phyloP scores from a whole-genome alignment of 768 basidiomycete species.

The Terana coerulea region DNA sequence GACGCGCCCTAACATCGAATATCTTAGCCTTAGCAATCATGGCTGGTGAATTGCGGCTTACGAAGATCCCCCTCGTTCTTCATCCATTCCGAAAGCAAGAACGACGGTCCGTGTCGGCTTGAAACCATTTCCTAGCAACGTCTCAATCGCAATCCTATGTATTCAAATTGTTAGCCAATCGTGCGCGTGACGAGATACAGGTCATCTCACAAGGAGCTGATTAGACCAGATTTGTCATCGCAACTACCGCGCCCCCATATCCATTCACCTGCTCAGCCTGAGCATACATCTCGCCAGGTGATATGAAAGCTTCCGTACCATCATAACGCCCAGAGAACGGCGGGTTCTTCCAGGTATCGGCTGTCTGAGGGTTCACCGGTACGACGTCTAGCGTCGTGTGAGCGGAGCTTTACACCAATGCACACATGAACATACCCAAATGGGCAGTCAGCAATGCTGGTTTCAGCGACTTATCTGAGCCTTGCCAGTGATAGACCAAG shows the following conservation, averaged over 20 bases:
- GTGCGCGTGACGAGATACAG: too few species aligned
- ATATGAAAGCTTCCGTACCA: conserved; percentile 17
- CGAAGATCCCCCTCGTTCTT: conserved; percentile 36
- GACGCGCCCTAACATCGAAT: conserved; percentile 47
- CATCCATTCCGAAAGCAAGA: conserved; percentile 47
- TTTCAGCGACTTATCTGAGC: conserved; percentile 42
- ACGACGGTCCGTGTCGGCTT: conserved; percentile 39
- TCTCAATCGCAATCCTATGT: conserved; percentile 38
- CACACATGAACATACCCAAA: conserved; percentile 36
- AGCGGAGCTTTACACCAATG: too few species aligned
- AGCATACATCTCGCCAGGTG: neutral
- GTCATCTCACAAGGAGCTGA: conserved; percentile 27
- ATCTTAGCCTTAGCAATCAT: neutral
- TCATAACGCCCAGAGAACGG: conserved; percentile 48
- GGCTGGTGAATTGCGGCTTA: conserved; percentile 1
- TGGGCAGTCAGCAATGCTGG: conserved; percentile 53
- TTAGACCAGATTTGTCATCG: conserved; percentile 33
- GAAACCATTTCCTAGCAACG: conserved; percentile 42
- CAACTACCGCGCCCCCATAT: conserved; percentile 34
- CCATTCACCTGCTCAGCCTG: conserved; percentile 18
- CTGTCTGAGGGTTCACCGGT: conserved; percentile 41
- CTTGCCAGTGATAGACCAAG: conserved; percentile 58
- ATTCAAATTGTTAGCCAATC: neutral
- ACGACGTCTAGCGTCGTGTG: conserved; percentile 38
- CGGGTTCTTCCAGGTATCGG: conserved; percentile 42